Base-by-base conservation (phyloP, 2,329 filamentous ascomycete species). In the Fusarium sp. region DNA sequence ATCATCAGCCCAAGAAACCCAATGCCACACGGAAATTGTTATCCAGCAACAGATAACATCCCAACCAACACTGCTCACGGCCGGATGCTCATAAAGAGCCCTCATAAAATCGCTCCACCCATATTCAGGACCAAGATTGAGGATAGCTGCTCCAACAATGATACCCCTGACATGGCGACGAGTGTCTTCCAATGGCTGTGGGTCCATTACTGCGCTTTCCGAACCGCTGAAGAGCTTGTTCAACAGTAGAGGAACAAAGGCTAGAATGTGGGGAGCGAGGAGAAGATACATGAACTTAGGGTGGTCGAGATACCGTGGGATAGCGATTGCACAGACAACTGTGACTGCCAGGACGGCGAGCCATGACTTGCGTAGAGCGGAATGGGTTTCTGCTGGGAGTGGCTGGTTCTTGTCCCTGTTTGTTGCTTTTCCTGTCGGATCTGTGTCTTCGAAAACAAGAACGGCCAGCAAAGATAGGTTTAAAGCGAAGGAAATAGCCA, bases 31-130 rank as follows among this genome's bases (percentile, higher is more conserved):
- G 1, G 18, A 25, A 37, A 53, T 18, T n/a, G 4, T 53, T 1
- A 53, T 21, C 49, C 49, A 53, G 10, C 49, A 53, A 5, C 49
- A 53, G 9, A 53, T 53, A 11, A 53, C 49, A 42, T 53, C 49
- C 49, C 49, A 53, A 0, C 49, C 49, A 3, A 53, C 49, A 16
- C 49, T 53, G 16, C 49, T 53, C 14, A 53, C 49, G 1, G 49
- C 49, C 5, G 34, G 49, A 5, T 53, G 49, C 23, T 42, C 23
- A 21, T 42, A 42, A 0, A 53, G 18, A 28, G 49, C 49, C 0
- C 7, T 28, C 23, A 21, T 27, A 11, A 23, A 13, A 13, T 41
- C 23, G 18, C 9, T 10, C 49, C 32, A 51, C 2, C 2, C 27
- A 28, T 28, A 0, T 28, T 12, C 27, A 28, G 3, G 27, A 27